Evolutionary conservation across 345 rosid genomes (phyloP).

Genomic region (Eucalyptus erythrocorys): DNA sequence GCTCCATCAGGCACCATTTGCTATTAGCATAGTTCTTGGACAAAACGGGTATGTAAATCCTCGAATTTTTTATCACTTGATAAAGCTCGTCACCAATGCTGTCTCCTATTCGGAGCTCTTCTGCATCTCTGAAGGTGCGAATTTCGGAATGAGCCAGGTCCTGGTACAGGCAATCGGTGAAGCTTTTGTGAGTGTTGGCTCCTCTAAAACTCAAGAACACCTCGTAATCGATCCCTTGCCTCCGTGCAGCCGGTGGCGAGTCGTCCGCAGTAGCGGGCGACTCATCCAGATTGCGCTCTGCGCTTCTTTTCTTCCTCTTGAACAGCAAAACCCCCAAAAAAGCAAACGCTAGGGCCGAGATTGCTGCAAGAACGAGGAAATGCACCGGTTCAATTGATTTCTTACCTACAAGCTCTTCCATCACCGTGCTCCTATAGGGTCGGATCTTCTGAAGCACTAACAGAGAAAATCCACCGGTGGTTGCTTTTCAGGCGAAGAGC

Average conservation of each 20-base stretch:
- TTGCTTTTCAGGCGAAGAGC: neutral
- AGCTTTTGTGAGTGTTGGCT: neutral
- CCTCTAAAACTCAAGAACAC: conserved; percentile 4
- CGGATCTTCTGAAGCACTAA: neutral
- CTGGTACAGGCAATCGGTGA: neutral
- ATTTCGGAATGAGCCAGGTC: neutral
- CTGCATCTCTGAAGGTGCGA: neutral
- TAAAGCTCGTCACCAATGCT: neutral
- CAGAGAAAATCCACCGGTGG: neutral
- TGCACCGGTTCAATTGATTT: no score
- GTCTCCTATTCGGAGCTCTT: neutral
- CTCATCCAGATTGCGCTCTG: neutral
- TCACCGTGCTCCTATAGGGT: neutral
- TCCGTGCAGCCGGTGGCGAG: neutral
- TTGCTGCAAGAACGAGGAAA: neutral
- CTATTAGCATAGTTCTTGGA: neutral
- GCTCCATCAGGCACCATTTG: neutral
- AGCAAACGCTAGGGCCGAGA: neutral
- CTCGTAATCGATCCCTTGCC: neutral
- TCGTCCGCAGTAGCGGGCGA: neutral
- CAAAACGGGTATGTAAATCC: neutral
- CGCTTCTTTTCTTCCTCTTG: neutral
- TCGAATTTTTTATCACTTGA: neutral
- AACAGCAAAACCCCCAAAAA: neutral
- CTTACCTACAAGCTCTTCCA: neutral